Base-by-base conservation (phyloP, 1,284 basidiomycete genomes). In the Marasmius tenuissimus region DNA sequence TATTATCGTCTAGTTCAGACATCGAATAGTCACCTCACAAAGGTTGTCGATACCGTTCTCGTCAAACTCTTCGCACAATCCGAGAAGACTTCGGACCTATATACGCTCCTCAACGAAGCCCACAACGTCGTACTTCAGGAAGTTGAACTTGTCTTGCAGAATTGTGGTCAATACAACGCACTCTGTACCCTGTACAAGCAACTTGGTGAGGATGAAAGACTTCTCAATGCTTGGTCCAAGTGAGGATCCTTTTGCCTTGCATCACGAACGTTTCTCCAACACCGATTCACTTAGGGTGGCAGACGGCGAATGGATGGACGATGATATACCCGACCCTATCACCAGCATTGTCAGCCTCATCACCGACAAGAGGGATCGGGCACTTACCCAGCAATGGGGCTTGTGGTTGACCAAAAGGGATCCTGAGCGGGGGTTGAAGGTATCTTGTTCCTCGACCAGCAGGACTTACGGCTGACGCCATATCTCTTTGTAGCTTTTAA, bases 1-100 rank as follows among this genome's bases (percentile, higher is more conserved):
- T 16, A 70, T 64, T 60, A 63, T 20, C 58, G 69, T 55, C 64
- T 69, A 40, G 55, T 69, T 55, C 27, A 4, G 4, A 27, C 27
- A 27, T 27, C 27, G 27, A 27, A 27, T 69, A 70, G 55, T 61
- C 67, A 60, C 14, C 50, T 49, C 18, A 11, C 59, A 9, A 67
- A 92, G 88, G 83, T 91, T 42, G 86, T 96, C 27, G 94, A 96
- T 68, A 96, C 93, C 0, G 87, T 91, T 0, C 82, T 96, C 0
- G 88, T 85, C 16, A 91, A 91, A 69, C 76, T 96, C 8, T 85
- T 90, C 33, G 86, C 89, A 0, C 80, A 85, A 61, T 76, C 79
- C n/a, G 82, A 85, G 47, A 86, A 86, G 61, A 85, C 83, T 1
- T 73, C 82, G 12, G 89, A 92, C 54, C 78, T 94, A 14, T 81